phyloP scores from a whole-genome alignment of 441 rosid species.

The Pelargonium citronellum region DNA sequence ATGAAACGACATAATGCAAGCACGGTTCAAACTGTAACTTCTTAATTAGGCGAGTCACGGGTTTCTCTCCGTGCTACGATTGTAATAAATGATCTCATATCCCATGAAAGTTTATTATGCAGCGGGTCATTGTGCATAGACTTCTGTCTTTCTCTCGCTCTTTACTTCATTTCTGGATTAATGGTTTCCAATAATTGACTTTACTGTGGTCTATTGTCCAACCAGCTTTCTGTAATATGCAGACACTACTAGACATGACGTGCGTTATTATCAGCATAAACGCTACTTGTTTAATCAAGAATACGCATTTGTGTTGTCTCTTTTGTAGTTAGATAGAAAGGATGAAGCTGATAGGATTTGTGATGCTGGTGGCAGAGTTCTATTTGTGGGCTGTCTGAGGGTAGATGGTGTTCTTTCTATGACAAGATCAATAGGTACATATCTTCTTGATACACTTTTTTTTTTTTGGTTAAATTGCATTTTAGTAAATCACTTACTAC shows the following conservation, averaged over 20 bases:
- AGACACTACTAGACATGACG: not conserved
- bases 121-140: not conserved
- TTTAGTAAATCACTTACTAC: not conserved
- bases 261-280: not conserved
- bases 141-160: not conserved
- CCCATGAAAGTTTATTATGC: not conserved
- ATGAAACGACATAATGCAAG: not conserved
- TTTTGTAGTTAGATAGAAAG: slow-evolving; percentile 20
- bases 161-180: not conserved
- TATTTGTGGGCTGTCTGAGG: slow-evolving; percentile 20
- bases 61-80: not conserved
- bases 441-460: not conserved
- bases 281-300: not conserved
- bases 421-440: slow-evolving; percentile 26
- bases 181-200: not conserved
- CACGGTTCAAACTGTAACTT: not conserved
- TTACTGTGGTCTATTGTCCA: not conserved
- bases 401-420: slow-evolving; percentile 27
- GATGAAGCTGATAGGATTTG: slow-evolving; percentile 20
- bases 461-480: not conserved
- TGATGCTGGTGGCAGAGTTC: slow-evolving; percentile 25
- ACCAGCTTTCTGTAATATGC: not conserved
- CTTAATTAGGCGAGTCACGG: not conserved
- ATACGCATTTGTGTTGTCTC: not conserved
- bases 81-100: not conserved